Conservation (phyloP, 305 asterid species). For the Salvia sclarea region DNA sequence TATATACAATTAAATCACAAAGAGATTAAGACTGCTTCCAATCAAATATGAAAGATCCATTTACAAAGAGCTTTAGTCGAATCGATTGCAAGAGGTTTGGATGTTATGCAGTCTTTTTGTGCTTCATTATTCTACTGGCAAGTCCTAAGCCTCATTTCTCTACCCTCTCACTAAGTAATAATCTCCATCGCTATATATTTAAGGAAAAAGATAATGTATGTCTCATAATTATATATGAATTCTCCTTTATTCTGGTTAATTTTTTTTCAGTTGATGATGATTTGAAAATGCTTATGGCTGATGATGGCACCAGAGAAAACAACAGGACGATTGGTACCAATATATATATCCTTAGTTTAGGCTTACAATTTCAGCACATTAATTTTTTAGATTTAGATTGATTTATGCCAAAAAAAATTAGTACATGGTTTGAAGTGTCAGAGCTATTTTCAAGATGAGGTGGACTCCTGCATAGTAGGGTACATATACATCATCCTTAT, state of each 20-base stretch:
- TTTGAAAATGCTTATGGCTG: constrained; percentile 25
- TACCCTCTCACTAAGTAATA: constrained; percentile 40
- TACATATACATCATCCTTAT: too few species aligned
- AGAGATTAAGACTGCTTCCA: too few species aligned
- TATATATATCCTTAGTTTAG: too few species aligned
- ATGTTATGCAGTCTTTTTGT: constrained; percentile 39
- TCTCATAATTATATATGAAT: too few species aligned
- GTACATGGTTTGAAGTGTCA: too few species aligned
- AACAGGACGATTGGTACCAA: not conserved
- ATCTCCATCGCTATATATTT: too few species aligned
- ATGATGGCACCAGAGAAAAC: not conserved
- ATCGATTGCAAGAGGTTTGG: constrained; percentile 31
- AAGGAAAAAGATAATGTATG: not conserved
- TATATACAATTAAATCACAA: too few species aligned
- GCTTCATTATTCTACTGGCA: constrained; percentile 39
- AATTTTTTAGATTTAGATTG: too few species aligned
- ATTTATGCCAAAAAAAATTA: too few species aligned
- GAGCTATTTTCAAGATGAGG: too few species aligned
- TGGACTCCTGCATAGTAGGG: too few species aligned
- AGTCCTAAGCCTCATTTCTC: constrained; percentile 39
- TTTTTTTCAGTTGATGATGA: constrained; percentile 42
- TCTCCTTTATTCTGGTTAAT: not conserved
- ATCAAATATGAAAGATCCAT: not conserved
- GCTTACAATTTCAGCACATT: too few species aligned
- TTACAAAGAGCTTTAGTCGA: not conserved